Evolutionary conservation across 2,329 filamentous ascomycete species (phyloP).

Genomic region (Ploettnerulaceae sp.): DNA sequence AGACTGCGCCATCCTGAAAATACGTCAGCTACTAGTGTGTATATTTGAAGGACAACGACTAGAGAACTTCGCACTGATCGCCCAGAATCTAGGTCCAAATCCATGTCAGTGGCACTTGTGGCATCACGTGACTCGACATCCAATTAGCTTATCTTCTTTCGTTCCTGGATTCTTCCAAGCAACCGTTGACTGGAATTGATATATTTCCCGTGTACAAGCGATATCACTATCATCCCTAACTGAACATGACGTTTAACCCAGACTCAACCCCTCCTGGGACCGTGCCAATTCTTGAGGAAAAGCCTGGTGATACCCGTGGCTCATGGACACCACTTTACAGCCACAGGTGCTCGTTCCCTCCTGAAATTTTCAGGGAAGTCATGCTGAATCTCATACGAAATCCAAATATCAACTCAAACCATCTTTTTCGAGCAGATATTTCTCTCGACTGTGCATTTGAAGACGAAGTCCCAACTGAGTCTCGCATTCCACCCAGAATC

Average conservation of each 20-base stretch:
- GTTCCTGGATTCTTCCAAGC: too few species aligned
- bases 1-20: too few species aligned
- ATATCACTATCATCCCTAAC: background rate
- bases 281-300: constrained; percentile 36
- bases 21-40: too few species aligned
- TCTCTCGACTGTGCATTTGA: constrained; percentile 47
- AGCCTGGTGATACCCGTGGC: constrained; percentile 32
- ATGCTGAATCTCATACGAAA: constrained; percentile 74
- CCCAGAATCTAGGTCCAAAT: too few species aligned
- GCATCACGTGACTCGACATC: too few species aligned
- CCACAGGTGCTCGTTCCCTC: constrained; percentile 57
- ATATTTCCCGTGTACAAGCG: too few species aligned
- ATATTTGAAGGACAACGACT: too few species aligned
- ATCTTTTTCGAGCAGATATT: constrained; percentile 75
- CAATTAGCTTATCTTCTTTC: too few species aligned
- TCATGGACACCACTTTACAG: constrained; percentile 52
- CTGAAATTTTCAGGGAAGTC: constrained; percentile 57
- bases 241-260: constrained; percentile 17
- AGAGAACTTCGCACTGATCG: too few species aligned
- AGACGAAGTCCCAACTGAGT: constrained; percentile 31
- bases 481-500: constrained; percentile 35
- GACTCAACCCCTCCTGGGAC: constrained; percentile 32
- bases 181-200: too few species aligned
- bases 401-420: constrained; percentile 73
- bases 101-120: too few species aligned